phyloP scores from a whole-genome alignment of 495 filamentous ascomycete genomes.

The Neurospora tetraspora region DNA sequence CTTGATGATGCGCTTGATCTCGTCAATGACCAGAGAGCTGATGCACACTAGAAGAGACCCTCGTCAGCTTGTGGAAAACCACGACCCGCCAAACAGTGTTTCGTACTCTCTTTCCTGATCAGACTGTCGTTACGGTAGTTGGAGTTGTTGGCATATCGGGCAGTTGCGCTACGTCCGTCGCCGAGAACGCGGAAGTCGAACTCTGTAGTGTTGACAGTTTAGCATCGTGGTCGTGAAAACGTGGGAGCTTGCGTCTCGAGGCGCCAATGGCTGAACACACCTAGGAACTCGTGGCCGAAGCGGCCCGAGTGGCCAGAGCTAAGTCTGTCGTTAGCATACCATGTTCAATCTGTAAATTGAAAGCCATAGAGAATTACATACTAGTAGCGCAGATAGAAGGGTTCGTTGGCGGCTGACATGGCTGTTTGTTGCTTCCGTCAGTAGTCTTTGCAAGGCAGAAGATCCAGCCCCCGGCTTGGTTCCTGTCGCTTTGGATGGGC shows the following conservation, averaged over 20 bases:
- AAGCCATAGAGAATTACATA: conserved; percentile 30
- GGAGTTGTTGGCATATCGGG: conserved; percentile 98
- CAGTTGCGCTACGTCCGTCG: conserved; percentile 89
- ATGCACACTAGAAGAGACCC: conserved; percentile 70
- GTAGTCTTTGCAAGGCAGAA: neutral
- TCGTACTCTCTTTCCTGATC: conserved; percentile 98
- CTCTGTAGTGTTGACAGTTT: conserved; percentile 43
- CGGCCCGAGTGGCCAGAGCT: conserved; percentile 97
- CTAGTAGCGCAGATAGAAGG: conserved; percentile 98
- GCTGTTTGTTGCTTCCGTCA: conserved; percentile 7
- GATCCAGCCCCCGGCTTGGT: neutral
- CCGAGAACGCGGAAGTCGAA: conserved; percentile 92
- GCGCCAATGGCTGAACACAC: conserved; percentile 35
- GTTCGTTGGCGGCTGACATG: conserved; percentile 45
- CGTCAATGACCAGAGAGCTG: conserved; percentile 80
- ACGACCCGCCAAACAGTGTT: neutral
- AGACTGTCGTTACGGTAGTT: conserved; percentile 98
- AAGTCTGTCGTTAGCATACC: conserved; percentile 22
- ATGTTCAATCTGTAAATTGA: neutral
- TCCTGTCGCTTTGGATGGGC: conserved; percentile 3
- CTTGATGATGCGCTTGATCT: conserved; percentile 96
- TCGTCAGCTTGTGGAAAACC: neutral
- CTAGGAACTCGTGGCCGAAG: conserved; percentile 97
- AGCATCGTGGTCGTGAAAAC: conserved; percentile 1
- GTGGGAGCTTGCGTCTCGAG: neutral